These are phyloP conservation scores for Hypericum perforatum DNA, from an alignment of 345 rosid genomes.

Conservation along the genomic window DNA sequence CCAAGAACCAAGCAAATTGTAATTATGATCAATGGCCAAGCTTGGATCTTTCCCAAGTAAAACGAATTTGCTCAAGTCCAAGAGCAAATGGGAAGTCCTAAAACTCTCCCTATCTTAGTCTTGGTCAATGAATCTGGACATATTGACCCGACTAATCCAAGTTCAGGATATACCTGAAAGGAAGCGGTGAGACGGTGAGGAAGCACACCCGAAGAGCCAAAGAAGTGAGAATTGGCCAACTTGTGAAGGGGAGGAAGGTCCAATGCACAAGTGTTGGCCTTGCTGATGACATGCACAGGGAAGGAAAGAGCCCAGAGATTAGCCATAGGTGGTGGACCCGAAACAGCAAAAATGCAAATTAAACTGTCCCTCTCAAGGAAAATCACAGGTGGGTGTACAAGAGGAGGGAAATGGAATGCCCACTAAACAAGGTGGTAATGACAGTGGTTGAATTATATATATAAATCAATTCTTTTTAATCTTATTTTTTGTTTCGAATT, in stretches of 20 bases:
- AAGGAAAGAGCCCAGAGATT: slow-evolving; percentile 58
- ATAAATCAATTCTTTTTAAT: too few relatives aligned
- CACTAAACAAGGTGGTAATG: too few relatives aligned
- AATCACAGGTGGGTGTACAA: neutral
- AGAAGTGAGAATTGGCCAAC: slow-evolving; percentile 24
- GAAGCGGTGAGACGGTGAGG: slow-evolving; percentile 26
- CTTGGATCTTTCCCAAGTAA: neutral
- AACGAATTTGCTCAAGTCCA: too few relatives aligned
- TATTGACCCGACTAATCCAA: too few relatives aligned
- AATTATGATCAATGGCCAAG: neutral
- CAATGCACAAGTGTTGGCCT: slow-evolving; percentile 5
- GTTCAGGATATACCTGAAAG: slow-evolving; percentile 32
- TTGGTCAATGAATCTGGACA: too few relatives aligned
- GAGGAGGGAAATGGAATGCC: neutral
- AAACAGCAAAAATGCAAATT: slow-evolving; percentile 7
- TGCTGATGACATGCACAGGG: slow-evolving; percentile 34
- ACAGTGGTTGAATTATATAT: too few relatives aligned
- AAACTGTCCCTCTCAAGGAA: neutral
- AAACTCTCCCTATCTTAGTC: too few relatives aligned
- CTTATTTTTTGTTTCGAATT: too few relatives aligned
- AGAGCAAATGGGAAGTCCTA: too few relatives aligned
- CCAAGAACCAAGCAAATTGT: slow-evolving; percentile 1
- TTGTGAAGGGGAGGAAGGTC: slow-evolving; percentile 31
- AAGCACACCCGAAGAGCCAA: slow-evolving; percentile 40
- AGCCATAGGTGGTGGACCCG: slow-evolving; percentile 36